phyloP scores from a whole-genome alignment of 371 early-diverging fungal genomes.

The Amoeboradix gromovi region DNA sequence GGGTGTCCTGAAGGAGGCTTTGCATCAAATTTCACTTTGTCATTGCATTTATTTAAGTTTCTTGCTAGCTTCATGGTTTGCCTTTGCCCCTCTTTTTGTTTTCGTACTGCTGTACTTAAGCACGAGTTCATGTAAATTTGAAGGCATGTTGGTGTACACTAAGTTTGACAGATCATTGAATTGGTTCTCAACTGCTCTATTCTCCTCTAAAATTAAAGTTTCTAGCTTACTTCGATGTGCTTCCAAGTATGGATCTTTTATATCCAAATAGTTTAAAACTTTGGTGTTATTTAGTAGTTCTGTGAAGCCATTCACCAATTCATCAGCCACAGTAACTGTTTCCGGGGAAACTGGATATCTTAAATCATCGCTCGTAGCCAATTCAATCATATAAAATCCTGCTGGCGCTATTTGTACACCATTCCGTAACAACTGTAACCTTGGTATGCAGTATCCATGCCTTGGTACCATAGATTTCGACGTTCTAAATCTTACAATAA shows the following conservation, averaged over 20 bases:
- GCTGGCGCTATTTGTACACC: neutral
- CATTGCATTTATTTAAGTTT: no score
- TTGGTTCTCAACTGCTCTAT: no score
- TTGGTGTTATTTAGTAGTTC: neutral
- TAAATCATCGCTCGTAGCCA: neutral
- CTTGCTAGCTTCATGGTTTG: no score
- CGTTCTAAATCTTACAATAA: neutral
- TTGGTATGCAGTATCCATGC: neutral
- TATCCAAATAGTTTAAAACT: neutral
- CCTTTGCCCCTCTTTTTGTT: no score
- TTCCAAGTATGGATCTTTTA: neutral
- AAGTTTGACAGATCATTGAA: no score
- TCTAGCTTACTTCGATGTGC: neutral
- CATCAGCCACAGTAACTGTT: neutral
- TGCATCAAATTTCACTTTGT: no score
- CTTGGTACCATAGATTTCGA: neutral
- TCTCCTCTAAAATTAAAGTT: neutral
- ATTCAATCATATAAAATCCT: neutral
- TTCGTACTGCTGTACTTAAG: no score
- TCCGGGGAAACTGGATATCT: neutral
- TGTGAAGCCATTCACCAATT: neutral
- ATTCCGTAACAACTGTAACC: neutral
- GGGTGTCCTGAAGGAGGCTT: no score
- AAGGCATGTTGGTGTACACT: no score
- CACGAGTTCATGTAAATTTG: no score